These are phyloP conservation scores for Lipomyces spencermartinsiae DNA, from an alignment of 805 yeast genomes.

Conservation along the genomic window DNA sequence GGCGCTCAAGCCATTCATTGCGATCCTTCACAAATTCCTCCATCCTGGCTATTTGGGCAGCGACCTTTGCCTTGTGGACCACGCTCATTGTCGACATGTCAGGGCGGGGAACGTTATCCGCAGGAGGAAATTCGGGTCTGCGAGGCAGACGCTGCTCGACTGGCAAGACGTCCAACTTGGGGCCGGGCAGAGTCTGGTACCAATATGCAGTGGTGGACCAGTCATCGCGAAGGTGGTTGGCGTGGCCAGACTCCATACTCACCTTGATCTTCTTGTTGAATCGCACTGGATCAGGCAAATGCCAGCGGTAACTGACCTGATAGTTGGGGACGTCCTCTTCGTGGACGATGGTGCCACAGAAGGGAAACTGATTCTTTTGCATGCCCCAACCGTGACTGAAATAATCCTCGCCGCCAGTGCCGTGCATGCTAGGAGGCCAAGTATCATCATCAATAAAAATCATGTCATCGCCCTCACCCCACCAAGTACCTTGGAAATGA, in stretches of 20 bases:
- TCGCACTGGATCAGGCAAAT: not conserved
- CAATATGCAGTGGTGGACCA: too few relatives aligned
- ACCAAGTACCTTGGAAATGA: conserved; percentile 3
- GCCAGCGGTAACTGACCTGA: conserved; percentile 4
- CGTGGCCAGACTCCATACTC: too few relatives aligned
- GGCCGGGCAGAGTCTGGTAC: too few relatives aligned
- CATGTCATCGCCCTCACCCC: conserved; percentile 5
- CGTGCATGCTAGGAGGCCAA: conserved; percentile 6
- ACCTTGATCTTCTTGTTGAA: not conserved
- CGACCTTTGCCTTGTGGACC: too few relatives aligned
- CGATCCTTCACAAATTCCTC: too few relatives aligned
- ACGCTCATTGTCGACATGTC: conserved; percentile 1
- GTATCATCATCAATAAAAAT: conserved; percentile 1
- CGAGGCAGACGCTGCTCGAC: too few relatives aligned
- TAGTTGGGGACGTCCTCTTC: not conserved
- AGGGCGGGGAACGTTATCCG: not conserved
- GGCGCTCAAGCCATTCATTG: too few relatives aligned
- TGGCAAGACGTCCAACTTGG: too few relatives aligned
- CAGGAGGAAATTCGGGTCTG: not conserved
- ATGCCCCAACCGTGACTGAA: conserved; percentile 1
- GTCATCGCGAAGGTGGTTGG: too few relatives aligned
- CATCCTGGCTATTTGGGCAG: too few relatives aligned
- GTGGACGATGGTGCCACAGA: not conserved
- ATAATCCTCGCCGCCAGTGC: conserved; percentile 2
- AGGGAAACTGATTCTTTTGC: not conserved